Evolutionary conservation across 2,329 filamentous ascomycete species (phyloP).

Genomic region (Exophiala calicioides): DNA sequence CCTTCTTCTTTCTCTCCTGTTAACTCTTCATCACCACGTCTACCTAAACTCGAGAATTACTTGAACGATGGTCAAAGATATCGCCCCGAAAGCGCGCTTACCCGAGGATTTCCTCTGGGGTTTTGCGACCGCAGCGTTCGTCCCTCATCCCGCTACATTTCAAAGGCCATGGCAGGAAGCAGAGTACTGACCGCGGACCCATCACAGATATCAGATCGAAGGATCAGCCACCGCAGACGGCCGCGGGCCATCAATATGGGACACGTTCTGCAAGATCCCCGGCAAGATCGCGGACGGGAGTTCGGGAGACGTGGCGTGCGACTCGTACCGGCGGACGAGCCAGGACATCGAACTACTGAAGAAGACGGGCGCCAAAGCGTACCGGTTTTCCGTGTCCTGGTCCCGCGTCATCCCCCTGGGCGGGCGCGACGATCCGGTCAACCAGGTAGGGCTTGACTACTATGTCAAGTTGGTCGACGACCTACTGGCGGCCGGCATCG

Average conservation of each 20-base stretch:
- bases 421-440: slow-evolving; percentile 77
- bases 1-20: too few species aligned
- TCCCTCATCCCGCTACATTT: slow-evolving; percentile 31
- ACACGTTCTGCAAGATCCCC: slow-evolving; percentile 77
- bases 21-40: too few species aligned
- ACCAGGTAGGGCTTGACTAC: slow-evolving; percentile 73
- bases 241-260: slow-evolving; percentile 82
- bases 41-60: too few species aligned
- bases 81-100: slow-evolving; percentile 43
- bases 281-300: slow-evolving; percentile 80
- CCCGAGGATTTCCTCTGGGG: slow-evolving; percentile 75
- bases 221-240: slow-evolving; percentile 73
- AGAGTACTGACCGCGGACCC: too few species aligned
- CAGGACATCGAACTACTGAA: slow-evolving; percentile 79
- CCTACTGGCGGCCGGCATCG: slow-evolving; percentile 72
- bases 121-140: slow-evolving; percentile 74
- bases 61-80: slow-evolving; percentile 24
- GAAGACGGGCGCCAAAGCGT: slow-evolving; percentile 69
- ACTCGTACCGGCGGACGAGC: slow-evolving; percentile 77
- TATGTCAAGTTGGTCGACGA: slow-evolving; percentile 79
- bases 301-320: slow-evolving; percentile 76
- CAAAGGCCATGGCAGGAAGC: too few species aligned
- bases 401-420: slow-evolving; percentile 83
- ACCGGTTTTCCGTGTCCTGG: slow-evolving; percentile 84
- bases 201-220: slow-evolving; percentile 79